These are phyloP conservation scores for Colletotrichum coccodes DNA, from an alignment of 2,329 filamentous ascomycete genomes.

Conservation along the genomic window DNA sequence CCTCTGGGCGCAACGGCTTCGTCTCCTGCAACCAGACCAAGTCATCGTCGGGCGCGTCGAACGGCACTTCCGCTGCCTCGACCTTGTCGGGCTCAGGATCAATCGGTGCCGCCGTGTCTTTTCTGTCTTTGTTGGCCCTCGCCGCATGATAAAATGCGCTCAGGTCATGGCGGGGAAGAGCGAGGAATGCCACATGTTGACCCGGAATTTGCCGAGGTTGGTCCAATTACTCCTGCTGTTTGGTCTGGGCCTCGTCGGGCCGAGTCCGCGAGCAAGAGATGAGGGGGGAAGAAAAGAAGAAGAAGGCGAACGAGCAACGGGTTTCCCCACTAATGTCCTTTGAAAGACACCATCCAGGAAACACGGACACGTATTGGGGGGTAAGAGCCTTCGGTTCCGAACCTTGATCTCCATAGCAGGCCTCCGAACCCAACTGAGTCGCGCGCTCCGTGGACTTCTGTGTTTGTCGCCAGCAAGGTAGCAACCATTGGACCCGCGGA, in stretches of 20 bases:
- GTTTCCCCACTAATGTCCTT: background rate
- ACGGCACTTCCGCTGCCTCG: background rate
- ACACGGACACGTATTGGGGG: no score
- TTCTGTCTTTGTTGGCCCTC: slow-evolving; percentile 17
- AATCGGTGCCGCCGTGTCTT: background rate
- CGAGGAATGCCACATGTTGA: background rate
- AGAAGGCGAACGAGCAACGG: background rate
- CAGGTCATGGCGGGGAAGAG: background rate
- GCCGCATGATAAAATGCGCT: background rate
- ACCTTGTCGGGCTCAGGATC: background rate
- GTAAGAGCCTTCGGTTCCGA: background rate
- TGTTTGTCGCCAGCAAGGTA: no score
- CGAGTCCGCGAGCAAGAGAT: background rate
- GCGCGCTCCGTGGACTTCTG: background rate
- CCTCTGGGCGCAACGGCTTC: slow-evolving; percentile 71
- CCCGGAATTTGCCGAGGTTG: background rate
- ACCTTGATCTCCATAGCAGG: background rate
- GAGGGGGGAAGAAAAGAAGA: background rate
- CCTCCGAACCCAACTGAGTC: background rate
- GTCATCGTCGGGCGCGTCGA: background rate
- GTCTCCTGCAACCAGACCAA: slow-evolving; percentile 61
- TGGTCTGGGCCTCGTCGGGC: background rate
- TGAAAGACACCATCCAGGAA: no score
- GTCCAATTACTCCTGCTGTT: background rate
- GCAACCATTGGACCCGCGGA: background rate